These are phyloP conservation scores for Aureobasidium sp. DNA, from an alignment of 2,329 filamentous ascomycete species.

Conservation along the genomic window DNA sequence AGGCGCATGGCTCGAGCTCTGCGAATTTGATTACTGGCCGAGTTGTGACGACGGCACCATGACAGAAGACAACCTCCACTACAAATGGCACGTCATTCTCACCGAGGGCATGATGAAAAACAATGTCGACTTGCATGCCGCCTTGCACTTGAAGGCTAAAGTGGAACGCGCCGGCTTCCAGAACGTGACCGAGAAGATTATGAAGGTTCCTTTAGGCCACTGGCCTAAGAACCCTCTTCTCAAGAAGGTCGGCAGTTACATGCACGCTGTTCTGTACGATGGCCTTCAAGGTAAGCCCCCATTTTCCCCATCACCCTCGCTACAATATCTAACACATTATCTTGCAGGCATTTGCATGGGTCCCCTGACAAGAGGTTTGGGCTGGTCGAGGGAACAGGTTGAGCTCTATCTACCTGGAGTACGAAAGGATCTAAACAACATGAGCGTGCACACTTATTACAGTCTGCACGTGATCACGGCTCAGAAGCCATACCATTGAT, in stretches of 20 bases:
- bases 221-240: constrained; percentile 22
- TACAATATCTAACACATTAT: not conserved
- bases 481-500: constrained; percentile 12
- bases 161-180: constrained; percentile 23
- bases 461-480: constrained; percentile 12
- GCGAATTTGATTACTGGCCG: constrained; percentile 27
- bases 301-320: not conserved
- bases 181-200: constrained; percentile 21
- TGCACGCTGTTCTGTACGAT: constrained; percentile 13
- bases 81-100: constrained; percentile 20
- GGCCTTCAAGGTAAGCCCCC: constrained; percentile 9
- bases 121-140: constrained; percentile 19
- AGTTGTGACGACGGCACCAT: constrained; percentile 19
- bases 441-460: constrained; percentile 32
- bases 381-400: constrained; percentile 39
- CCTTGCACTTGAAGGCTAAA: constrained; percentile 17
- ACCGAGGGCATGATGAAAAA: constrained; percentile 19
- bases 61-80: constrained; percentile 18
- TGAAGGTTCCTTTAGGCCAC: constrained; percentile 21
- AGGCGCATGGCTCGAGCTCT: constrained; percentile 36
- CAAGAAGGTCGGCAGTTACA: constrained; percentile 13
- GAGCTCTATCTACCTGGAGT: constrained; percentile 35
- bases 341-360: constrained; percentile 11
- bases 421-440: constrained; percentile 28
- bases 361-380: constrained; percentile 32